phyloP scores from a whole-genome alignment of 495 filamentous ascomycete species.

The Aspergillus homomorphus region DNA sequence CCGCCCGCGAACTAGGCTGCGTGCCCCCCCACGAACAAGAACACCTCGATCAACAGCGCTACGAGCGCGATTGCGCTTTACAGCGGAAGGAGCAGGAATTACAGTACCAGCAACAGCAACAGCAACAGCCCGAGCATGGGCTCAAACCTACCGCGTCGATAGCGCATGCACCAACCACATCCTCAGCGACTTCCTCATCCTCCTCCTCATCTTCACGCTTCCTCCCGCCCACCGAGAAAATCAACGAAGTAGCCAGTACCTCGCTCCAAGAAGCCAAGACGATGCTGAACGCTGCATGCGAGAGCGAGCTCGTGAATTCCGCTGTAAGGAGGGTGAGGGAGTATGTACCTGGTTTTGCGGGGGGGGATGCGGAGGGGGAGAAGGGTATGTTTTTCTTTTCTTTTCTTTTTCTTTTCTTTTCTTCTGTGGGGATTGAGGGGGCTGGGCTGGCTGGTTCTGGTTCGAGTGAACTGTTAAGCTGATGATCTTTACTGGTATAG shows the following conservation, averaged over 20 bases:
- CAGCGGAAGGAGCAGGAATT: neutral
- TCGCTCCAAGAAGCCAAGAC: slow-evolving; percentile 4
- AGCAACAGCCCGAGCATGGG: neutral
- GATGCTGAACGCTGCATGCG: neutral
- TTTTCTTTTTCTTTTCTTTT: neutral
- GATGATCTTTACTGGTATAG: neutral
- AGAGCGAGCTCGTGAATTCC: neutral
- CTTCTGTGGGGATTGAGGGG: neutral
- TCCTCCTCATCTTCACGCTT: neutral
- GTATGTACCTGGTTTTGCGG: neutral
- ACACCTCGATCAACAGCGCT: neutral
- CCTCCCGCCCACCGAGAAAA: neutral
- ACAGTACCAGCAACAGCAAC: too few species aligned
- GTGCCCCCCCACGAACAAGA: neutral
- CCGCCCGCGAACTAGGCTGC: neutral
- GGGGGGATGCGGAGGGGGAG: neutral
- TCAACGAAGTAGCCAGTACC: slow-evolving; percentile 1
- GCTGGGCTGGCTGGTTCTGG: neutral
- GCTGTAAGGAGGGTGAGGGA: slow-evolving; percentile 1
- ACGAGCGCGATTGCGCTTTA: neutral
- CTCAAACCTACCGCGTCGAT: neutral
- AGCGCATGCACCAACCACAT: neutral
- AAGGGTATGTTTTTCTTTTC: neutral
- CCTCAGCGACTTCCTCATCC: neutral
- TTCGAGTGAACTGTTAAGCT: neutral